These are phyloP conservation scores for Lipomyces japonicus DNA, from an alignment of 805 yeast genomes.

Conservation along the genomic window DNA sequence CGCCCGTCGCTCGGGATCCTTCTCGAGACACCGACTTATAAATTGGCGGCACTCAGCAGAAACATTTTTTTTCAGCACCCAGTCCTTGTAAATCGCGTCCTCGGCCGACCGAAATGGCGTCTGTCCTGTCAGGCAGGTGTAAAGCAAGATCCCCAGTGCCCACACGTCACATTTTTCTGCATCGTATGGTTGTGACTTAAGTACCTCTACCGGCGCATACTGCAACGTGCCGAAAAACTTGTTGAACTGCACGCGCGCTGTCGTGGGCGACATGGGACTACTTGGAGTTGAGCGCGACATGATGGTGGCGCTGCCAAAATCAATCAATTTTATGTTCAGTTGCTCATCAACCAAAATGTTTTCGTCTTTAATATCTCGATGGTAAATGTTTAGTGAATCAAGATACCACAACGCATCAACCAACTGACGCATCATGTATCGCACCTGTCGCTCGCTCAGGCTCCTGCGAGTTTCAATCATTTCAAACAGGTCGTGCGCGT, in stretches of 20 bases:
- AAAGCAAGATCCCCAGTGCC: conserved; percentile 26
- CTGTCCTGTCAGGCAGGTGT: conserved; percentile 27
- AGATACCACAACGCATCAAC: conserved; percentile 26
- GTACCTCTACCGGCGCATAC: conserved; percentile 28
- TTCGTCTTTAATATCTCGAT: conserved; percentile 72
- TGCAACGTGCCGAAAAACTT: conserved; percentile 28
- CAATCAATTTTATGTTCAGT: conserved; percentile 73
- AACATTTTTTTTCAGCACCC: conserved; percentile 16
- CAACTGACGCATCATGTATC: conserved; percentile 27
- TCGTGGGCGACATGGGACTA: background rate
- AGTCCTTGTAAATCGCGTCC: conserved; percentile 25
- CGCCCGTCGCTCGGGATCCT: conserved; percentile 20
- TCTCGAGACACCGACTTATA: conserved; percentile 15
- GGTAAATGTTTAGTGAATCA: conserved; percentile 17
- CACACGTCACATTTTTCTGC: conserved; percentile 28
- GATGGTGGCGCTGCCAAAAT: conserved; percentile 52
- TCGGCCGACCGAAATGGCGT: conserved; percentile 24
- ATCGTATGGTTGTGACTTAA: conserved; percentile 21
- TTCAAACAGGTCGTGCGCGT: conserved; percentile 72
- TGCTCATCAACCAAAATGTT: conserved; percentile 75
- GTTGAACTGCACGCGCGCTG: conserved; percentile 9
- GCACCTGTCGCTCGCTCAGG: conserved; percentile 23
- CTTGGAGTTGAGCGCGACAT: conserved; percentile 5
- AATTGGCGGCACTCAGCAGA: conserved; percentile 22
- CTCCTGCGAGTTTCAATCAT: conserved; percentile 23